Evolutionary conservation across 768 basidiomycete species (phyloP), one percentile per base, ranked within the genome.

Genomic region (Coprinopsis cinerea): DNA sequence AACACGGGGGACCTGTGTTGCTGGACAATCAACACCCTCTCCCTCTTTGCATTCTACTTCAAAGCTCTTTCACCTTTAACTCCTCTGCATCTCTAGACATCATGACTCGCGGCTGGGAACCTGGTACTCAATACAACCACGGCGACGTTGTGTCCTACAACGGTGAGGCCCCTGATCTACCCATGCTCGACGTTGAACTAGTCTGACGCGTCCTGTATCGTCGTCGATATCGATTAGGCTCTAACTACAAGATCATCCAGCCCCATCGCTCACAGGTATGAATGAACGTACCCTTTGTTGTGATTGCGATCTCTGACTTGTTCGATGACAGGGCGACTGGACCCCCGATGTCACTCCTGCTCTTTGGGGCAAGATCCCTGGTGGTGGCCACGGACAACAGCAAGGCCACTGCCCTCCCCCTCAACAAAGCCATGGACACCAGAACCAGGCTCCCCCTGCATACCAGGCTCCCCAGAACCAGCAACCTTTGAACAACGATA

Each of bases 171-270:
- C n/a, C n/a, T n/a, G n/a, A n/a, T n/a, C n/a, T n/a, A n/a, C n/a
- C n/a, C n/a, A n/a, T n/a, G n/a, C n/a, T n/a, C n/a, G n/a, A n/a
- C n/a, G n/a, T n/a, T n/a, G n/a, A n/a, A n/a, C n/a, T n/a, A n/a
- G n/a, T n/a, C n/a, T n/a, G n/a, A n/a, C n/a, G 42, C 15, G 32
- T 41, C 20, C 44, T 14, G 6, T 32, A 20, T 28, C 41, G 25
- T 4, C 35, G 48, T 36, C 36, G 28, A 17, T 39, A 13, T 23
- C 39, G 17, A 44, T 45, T 37, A 83, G 84, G 78, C 34, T 61
- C 64, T 54, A 66, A 63, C 35, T 89, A 87, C 71, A 82, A 79
- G 64, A 83, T 83, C 64, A 78, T 88, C 55, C 85, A 87, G 59
- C 69, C 83, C 7, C 87, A 89, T 67, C 66, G 60, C 47, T 85